Evolutionary conservation across 306 rosid genomes (phyloP).

Genomic region (Fragaria vesca): DNA sequence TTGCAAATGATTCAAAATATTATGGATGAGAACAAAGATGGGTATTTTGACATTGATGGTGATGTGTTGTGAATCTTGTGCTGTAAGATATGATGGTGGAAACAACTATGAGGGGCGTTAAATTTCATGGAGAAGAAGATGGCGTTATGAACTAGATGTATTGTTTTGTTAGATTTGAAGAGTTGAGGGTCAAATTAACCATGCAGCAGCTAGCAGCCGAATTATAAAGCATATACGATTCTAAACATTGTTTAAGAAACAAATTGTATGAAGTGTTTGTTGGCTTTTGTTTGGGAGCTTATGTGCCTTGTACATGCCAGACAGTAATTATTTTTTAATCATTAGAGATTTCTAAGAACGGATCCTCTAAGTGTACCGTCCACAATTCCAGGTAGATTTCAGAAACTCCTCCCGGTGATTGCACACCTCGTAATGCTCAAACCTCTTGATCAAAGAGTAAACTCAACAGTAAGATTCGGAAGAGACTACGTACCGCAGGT

Average conservation of each 20-base stretch:
- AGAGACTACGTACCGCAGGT: too few relatives aligned
- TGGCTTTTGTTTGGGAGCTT: conserved; percentile 4
- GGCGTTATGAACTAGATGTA: neutral
- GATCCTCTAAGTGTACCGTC: neutral
- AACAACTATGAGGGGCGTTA: neutral
- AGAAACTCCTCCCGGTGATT: too few relatives aligned
- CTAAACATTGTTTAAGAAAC: neutral
- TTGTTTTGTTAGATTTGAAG: too few relatives aligned
- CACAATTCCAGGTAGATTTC: too few relatives aligned
- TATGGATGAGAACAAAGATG: neutral
- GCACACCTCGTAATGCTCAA: too few relatives aligned
- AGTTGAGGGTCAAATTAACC: neutral
- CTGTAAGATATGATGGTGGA: neutral
- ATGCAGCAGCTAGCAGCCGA: neutral
- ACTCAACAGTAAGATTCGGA: too few relatives aligned
- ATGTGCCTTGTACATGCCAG: neutral
- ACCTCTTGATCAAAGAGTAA: too few relatives aligned
- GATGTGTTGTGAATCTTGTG: neutral
- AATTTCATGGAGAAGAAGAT: neutral
- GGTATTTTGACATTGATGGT: neutral
- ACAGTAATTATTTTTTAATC: neutral
- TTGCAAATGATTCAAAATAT: neutral
- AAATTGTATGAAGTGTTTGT: neutral
- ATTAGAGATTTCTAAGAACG: neutral
- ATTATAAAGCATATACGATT: neutral